Base-by-base conservation (phyloP, 345 rosid species). In the Zanthoxylum bungeanum region DNA sequence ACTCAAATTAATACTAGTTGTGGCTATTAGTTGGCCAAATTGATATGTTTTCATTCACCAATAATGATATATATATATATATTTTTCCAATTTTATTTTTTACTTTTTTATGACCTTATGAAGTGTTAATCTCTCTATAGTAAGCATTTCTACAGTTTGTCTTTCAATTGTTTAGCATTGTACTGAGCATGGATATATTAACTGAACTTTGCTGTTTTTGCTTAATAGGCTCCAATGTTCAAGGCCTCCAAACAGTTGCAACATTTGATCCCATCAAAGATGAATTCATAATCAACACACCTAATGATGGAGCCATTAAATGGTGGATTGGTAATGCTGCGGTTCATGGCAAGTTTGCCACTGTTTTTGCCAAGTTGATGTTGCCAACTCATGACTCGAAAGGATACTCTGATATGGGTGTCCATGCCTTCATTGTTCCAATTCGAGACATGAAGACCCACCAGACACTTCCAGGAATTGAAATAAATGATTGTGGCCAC, bases 311-410 rank as follows among this genome's bases (percentile, higher is more conserved):
- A 64, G 98, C 98, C 42, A 93, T 93, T 73, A 96, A 96, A 78
- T 96, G 99, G 99, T 93, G 98, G 99, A 96, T 93, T 76, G 98
- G 99, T 46, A 95, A 95, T 77, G 99, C 99, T 62, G 99, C 98
- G 7, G 97, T 91, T 75, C 97, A 96, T 73, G 99, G 99, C 8
- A 96, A 89, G 84, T 91, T 96, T 53, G 99, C 97, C 21, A 82
- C 90, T 64, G 99, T 93, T 79, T 96, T 96, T 68, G 98, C 99
- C 42, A 91, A 75, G 82, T 81, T 93, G 42, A 73, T 91, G 75
- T 81, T 91, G 81, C 99, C 96, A n/a, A 87, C 97, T 66, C 93
- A 91, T 78, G 97, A 96, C 73, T 71, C 80, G 3, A 86, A 88
- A 71, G 91, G 92, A 42, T 75, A 74, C 56, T 78, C 89, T 7